Base-by-base conservation (phyloP, 1,139 yeast genomes). In the Diutina catenulata region DNA sequence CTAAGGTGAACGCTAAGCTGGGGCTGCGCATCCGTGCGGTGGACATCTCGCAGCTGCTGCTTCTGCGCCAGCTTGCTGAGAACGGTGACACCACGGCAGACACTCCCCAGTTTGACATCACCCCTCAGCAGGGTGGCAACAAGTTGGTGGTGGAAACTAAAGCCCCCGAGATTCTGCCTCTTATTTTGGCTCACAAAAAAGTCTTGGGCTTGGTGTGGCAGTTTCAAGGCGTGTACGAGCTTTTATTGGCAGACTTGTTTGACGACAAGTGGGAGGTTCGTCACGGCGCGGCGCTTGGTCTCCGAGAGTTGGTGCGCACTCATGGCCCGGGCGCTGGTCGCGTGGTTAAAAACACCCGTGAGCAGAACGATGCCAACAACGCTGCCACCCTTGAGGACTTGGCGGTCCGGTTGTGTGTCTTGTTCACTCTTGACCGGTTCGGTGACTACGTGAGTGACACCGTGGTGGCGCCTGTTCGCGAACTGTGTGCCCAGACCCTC, bases 401-500 rank as follows among this genome's bases (percentile, higher is more conserved):
- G 45, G 81, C 94, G 1, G 87, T 94, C 22, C 70, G 96, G 43
- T 55, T 93, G 35, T 70, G 94, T 53, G 82, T 95, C 11, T 65
- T 93, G 16, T 86, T 93, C 58, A 93, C 96, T 3, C 67, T 91
- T 41, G 99, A 93, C 58, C 64, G 97, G 50, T 93, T 93, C 59
- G 98, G 97, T 40, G 99, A 93, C 59, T 93, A 84, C 55, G 95
- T 93, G 28, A 82, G 95, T 36, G 99, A 93, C 55, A 93, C 95
- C 6, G 99, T 93, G 13, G 94, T 93, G 29, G 98, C 97, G 0
- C 99, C 99, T 0, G 97, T 93, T 3, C 68, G 98, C 50, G 99
- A 93, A 59, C 86, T 95, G 20, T 86, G 93, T 23, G 96, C 96
- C 0, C 99, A 93, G 57, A 77, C 96, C 0, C 59, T 93, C 38